Evolutionary conservation across 2,329 filamentous ascomycete genomes (phyloP).

Genomic region (Colletotrichum noveboracense): DNA sequence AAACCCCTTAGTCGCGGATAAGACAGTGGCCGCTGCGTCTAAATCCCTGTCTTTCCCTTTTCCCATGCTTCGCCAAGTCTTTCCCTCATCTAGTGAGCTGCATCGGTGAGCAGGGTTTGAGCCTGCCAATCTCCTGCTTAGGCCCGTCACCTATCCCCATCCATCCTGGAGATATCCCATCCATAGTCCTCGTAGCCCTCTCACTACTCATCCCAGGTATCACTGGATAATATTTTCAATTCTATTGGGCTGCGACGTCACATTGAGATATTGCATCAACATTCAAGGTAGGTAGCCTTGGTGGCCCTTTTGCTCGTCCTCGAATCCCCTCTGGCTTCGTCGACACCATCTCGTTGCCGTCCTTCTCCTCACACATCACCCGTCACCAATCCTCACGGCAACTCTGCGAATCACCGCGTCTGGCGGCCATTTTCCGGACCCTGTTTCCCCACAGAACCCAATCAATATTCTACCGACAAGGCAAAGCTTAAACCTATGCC

Average conservation of each 20-base stretch:
- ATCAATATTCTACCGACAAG: constrained; percentile 1
- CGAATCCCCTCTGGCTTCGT: neutral
- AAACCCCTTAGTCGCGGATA: constrained; percentile 17
- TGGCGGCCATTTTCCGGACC: neutral
- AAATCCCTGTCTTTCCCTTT: neutral
- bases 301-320: neutral
- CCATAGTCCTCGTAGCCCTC: neutral
- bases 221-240: neutral
- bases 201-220: neutral
- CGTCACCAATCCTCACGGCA: neutral
- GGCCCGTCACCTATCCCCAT: constrained; percentile 3
- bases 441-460: constrained; percentile 8
- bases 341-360: neutral
- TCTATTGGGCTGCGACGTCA: neutral
- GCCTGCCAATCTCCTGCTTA: constrained; percentile 12
- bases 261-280: neutral
- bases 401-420: neutral
- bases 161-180: neutral
- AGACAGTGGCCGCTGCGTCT: constrained; percentile 10
- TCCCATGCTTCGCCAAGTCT: neutral
- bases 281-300: neutral
- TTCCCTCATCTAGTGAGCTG: neutral
- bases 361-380: neutral
- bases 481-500: constrained; percentile 3
- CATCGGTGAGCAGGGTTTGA: constrained; percentile 9